Conservation (phyloP, 306 rosid genomes). For the Medicago lupulina region DNA sequence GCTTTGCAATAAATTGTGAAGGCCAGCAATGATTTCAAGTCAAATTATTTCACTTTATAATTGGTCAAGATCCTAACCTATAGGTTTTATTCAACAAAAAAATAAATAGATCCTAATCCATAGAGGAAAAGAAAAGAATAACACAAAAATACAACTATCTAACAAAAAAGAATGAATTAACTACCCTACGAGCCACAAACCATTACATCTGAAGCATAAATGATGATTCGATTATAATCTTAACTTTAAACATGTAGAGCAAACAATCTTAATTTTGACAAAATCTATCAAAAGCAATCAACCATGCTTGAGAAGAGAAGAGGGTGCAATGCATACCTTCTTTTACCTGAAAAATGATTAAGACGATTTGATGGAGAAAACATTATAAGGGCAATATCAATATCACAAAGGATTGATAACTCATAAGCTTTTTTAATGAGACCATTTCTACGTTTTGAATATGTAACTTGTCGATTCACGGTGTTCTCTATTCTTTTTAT, state of each 20-base stretch:
- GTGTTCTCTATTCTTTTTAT: constrained; percentile 82
- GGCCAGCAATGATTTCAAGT: background rate
- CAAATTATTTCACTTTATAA: background rate
- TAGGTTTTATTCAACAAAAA: too few relatives aligned
- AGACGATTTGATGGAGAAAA: constrained; percentile 74
- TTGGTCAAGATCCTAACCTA: constrained; percentile 43
- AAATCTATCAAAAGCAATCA: background rate
- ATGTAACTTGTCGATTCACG: constrained; percentile 83
- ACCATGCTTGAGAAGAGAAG: background rate
- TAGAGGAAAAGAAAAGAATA: background rate
- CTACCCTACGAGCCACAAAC: background rate
- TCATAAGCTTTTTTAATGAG: constrained; percentile 88
- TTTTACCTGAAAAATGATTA: constrained; percentile 72
- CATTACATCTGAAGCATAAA: constrained; percentile 1
- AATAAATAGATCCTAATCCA: background rate
- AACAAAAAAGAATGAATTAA: background rate
- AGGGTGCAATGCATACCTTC: constrained; percentile 50
- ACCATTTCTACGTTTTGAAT: constrained; percentile 86
- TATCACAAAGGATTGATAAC: constrained; percentile 77
- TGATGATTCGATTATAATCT: background rate
- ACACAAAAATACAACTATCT: background rate
- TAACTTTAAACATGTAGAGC: background rate
- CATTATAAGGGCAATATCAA: constrained; percentile 85
- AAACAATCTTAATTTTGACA: background rate
- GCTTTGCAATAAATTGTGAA: background rate